A percentile compares a stretch with the other conserved stretches of the same genome.
phyloP scores from a whole-genome alignment of 768 basidiomycete species.

The Termitomyces sp. region DNA sequence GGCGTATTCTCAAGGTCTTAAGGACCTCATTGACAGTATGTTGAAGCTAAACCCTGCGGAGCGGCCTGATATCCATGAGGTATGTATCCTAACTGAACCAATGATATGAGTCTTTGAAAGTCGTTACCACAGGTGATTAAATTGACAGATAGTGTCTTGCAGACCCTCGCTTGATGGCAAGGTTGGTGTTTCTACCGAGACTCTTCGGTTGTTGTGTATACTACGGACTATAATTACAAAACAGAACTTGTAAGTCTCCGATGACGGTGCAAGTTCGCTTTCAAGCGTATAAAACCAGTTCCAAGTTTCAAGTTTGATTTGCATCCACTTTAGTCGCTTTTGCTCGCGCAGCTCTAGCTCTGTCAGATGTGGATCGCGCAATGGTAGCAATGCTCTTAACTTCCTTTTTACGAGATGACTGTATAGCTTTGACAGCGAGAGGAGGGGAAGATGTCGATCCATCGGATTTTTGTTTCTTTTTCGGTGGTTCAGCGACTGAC shows the following conservation, averaged over 20 bases:
- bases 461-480: constrained; percentile 14
- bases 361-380: constrained; percentile 28
- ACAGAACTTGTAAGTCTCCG: background rate
- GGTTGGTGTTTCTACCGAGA: background rate
- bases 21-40: constrained; percentile 78
- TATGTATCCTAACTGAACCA: constrained; percentile 23
- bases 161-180: constrained; percentile 40
- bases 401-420: constrained; percentile 6
- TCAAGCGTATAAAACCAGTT: background rate
- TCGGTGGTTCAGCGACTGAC: constrained; percentile 5
- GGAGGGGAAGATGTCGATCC: constrained; percentile 5
- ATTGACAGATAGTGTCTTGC: constrained; percentile 58
- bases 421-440: background rate
- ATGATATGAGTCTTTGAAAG: background rate
- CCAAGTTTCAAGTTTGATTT: constrained; percentile 1
- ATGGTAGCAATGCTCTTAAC: constrained; percentile 22
- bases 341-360: constrained; percentile 31
- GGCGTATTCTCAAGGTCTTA: constrained; percentile 81
- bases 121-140: constrained; percentile 47
- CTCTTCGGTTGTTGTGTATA: background rate
- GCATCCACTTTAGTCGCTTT: constrained; percentile 14
- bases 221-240: constrained; percentile 1
- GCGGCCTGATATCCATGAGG: constrained; percentile 83
- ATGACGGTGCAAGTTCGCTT: background rate
- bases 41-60: constrained; percentile 77